Evolutionary conservation across 805 yeast species (phyloP), one percentile per base, ranked within the genome.

Genomic region (Candida stauntonica): DNA sequence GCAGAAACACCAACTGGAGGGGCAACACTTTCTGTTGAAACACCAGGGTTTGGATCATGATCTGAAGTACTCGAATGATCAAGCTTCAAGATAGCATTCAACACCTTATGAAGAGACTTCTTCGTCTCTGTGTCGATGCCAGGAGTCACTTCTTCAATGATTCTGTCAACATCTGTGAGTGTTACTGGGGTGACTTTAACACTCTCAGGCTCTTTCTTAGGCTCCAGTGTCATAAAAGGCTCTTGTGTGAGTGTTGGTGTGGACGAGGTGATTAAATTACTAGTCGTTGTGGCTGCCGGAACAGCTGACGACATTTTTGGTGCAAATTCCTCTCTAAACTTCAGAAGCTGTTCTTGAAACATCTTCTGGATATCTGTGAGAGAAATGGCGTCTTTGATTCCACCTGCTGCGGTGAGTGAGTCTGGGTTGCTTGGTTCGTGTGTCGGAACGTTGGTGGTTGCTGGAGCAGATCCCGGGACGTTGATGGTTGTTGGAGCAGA

Each of bases 321-420:
- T 14, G 30, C 30, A 16, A 38, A 28, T 27, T 42, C 46, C 12
- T 38, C 38, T 17, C 26, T 28, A 33, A 42, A 33, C 20, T 38
- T 38, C 26, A 27, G 35, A 19, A 42, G 35, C 5, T 36, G 35
- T 2, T 42, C 46, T n/a, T 38, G 36, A 28, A 36, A 39, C 46
- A 31, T 36, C 26, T 29, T 33, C 13, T 29, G 31, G 17, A 41
- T 20, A 7, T 41, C 36, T 7, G 17, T n/a, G 27, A 41, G n/a
- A 4, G 33, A 19, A 2, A 32, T 14, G 7, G 26, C 3, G 15
- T 35, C 39, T 8, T 33, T 33, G 3, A 35, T 7, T 5, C 9
- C 11, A 2, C 39, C 43, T 7, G 26, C 13, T 11, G 39, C 39
- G n/a, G 27, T 27, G n/a, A n/a, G n/a, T n/a, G n/a, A n/a, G n/a